These are phyloP conservation scores for Arthrobotrys entomopaga DNA, from an alignment of 2,329 filamentous ascomycete genomes.

Conservation along the genomic window DNA sequence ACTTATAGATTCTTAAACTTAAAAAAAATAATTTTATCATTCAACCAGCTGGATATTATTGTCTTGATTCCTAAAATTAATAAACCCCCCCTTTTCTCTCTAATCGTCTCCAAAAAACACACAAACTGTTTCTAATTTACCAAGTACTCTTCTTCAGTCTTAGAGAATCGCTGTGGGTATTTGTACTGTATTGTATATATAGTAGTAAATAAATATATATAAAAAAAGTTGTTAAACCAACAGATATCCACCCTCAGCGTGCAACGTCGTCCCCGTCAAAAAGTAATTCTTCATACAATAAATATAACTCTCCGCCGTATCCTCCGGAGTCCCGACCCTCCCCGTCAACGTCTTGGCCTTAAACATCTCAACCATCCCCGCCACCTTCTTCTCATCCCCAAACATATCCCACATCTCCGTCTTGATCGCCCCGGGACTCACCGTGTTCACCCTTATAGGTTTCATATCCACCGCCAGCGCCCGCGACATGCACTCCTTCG, in stretches of 20 bases:
- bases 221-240: slow-evolving; percentile 23
- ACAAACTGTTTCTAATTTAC: too few species aligned
- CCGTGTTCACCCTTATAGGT: slow-evolving; percentile 72
- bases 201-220: too few species aligned
- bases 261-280: slow-evolving; percentile 28
- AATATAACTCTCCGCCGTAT: slow-evolving; percentile 41
- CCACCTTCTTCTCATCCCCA: slow-evolving; percentile 58
- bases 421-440: slow-evolving; percentile 68
- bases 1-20: not conserved
- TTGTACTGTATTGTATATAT: too few species aligned
- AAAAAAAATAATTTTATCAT: too few species aligned
- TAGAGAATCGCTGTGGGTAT: too few species aligned
- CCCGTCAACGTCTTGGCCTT: slow-evolving; percentile 16
- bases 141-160: too few species aligned
- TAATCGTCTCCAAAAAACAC: too few species aligned
- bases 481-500: slow-evolving; percentile 67
- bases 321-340: slow-evolving; percentile 26
- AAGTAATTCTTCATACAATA: slow-evolving; percentile 37
- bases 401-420: slow-evolving; percentile 64
- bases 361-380: slow-evolving; percentile 56
- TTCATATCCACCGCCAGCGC: slow-evolving; percentile 72
- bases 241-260: slow-evolving; percentile 41
- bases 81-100: too few species aligned
- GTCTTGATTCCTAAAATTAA: too few species aligned
- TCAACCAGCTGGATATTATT: too few species aligned